Conservation (phyloP, 805 yeast species). For the Kodamaea sagamina region DNA sequence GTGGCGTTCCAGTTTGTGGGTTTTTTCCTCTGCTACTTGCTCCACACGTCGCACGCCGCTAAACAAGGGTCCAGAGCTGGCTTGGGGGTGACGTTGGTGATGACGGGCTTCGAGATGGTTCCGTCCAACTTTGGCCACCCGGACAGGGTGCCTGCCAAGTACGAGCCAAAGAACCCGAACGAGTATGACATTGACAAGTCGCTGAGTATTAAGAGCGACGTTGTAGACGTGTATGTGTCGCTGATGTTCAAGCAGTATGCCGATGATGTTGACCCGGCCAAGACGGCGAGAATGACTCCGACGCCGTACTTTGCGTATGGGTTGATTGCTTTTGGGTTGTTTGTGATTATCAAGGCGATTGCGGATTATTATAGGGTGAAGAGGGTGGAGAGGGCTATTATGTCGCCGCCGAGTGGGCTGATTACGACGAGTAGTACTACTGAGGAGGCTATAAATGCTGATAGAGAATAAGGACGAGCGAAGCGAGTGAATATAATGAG, state of each 20-base stretch:
- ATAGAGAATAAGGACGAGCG: neutral
- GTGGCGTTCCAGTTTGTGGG: slow-evolving; percentile 94
- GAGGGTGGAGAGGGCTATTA: slow-evolving; percentile 66
- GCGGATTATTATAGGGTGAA: slow-evolving; percentile 74
- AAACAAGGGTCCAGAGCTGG: slow-evolving; percentile 95
- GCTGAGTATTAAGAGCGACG: slow-evolving; percentile 28
- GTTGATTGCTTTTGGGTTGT: slow-evolving; percentile 66
- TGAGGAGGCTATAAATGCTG: slow-evolving; percentile 8
- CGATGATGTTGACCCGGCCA: slow-evolving; percentile 25
- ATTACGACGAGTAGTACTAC: slow-evolving; percentile 13
- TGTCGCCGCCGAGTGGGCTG: slow-evolving; percentile 40
- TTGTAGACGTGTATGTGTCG: slow-evolving; percentile 14
- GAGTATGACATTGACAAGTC: slow-evolving; percentile 32
- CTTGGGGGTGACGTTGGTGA: slow-evolving; percentile 78
- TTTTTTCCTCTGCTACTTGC: slow-evolving; percentile 80
- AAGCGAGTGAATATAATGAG: neutral
- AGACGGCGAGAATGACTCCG: slow-evolving; percentile 53
- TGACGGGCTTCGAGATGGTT: slow-evolving; percentile 51
- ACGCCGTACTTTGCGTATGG: slow-evolving; percentile 61
- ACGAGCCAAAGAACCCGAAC: slow-evolving; percentile 38
- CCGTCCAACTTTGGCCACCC: slow-evolving; percentile 44
- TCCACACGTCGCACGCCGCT: slow-evolving; percentile 97
- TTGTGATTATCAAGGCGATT: slow-evolving; percentile 66
- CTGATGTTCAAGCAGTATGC: slow-evolving; percentile 35
- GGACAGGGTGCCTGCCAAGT: slow-evolving; percentile 34